Evolutionary conservation across 257 asterid species (phyloP).

Genomic region (Haberlea rhodopensis): DNA sequence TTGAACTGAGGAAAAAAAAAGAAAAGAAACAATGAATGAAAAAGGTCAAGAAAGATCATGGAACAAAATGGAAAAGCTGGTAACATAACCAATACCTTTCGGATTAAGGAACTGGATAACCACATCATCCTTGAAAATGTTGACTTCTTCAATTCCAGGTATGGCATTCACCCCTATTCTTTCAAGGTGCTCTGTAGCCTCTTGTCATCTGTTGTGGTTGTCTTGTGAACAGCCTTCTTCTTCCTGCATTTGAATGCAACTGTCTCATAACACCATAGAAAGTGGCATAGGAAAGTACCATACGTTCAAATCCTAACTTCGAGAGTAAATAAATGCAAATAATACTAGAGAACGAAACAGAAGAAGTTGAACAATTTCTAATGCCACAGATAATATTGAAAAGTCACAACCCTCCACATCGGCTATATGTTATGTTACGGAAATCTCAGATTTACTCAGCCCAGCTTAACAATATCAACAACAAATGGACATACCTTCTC

Average conservation of each 20-base stretch:
- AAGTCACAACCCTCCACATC: background rate
- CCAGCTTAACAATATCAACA: background rate
- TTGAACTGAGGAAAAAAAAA: constrained; percentile 49
- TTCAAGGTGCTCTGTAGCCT: constrained; percentile 73
- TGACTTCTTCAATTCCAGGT: constrained; percentile 70
- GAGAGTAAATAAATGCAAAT: too few species aligned
- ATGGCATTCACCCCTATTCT: constrained; percentile 72
- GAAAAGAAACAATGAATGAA: background rate
- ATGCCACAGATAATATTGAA: too few species aligned
- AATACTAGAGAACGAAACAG: too few species aligned
- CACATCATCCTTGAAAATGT: constrained; percentile 68
- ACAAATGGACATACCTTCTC: constrained; percentile 48
- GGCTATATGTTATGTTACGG: too few species aligned
- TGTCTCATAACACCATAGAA: background rate
- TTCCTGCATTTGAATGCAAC: constrained; percentile 37
- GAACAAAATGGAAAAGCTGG: background rate
- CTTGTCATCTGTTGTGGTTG: constrained; percentile 69
- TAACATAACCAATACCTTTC: constrained; percentile 40
- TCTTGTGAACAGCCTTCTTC: constrained; percentile 80
- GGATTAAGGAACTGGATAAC: constrained; percentile 68
- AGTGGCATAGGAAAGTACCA: background rate
- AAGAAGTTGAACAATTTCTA: background rate
- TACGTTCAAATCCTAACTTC: background rate
- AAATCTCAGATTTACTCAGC: background rate
- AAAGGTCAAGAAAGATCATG: background rate